Base-by-base conservation (phyloP, 495 filamentous ascomycete species). In the Hypoxylon subgilvum region DNA sequence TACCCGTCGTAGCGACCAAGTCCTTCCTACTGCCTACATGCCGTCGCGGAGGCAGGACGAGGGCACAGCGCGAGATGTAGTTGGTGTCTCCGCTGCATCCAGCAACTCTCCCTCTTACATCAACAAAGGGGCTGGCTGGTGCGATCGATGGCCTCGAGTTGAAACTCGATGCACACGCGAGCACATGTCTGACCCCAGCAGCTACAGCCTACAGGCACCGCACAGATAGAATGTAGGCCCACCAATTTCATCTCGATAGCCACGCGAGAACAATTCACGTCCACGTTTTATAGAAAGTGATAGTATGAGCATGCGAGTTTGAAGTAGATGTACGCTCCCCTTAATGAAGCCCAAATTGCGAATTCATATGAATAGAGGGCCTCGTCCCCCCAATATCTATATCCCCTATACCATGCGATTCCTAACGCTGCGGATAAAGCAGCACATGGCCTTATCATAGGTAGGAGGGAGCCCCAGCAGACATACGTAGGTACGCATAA, bases 341-440 rank as follows among this genome's bases (percentile, higher is more conserved):
- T 64, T 64, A 64, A 64, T 64, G 61, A 64, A 64, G 59, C 42
- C 35, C 54, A 64, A 54, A 58, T 64, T 64, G 34, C 54, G 27
- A 64, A 57, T 64, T 64, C 54, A 58, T 64, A 64, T 64, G 49
- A 63, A 49, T 40, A 58, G 43, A 64, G 54, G 61, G 49, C 53
- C 61, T 58, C 54, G 53, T 47, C 53, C 60, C 3, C 61, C 49
- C n/a, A n/a, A n/a, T n/a, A n/a, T n/a, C n/a, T n/a, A n/a, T n/a
- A n/a, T n/a, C n/a, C n/a, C n/a, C n/a, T n/a, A n/a, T 54, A 54
- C 50, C 50, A 50, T 8, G 13, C 43, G 19, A 21, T 30, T 51
- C 49, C 34, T 57, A 39, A 30, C 23, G 2, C 36, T 34, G 45
- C 47, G 61, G 61, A 27, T 53, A 64, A 58, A 57, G 36, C 49